phyloP scores from a whole-genome alignment of 805 yeast species.

The Pichia cabralensis region DNA sequence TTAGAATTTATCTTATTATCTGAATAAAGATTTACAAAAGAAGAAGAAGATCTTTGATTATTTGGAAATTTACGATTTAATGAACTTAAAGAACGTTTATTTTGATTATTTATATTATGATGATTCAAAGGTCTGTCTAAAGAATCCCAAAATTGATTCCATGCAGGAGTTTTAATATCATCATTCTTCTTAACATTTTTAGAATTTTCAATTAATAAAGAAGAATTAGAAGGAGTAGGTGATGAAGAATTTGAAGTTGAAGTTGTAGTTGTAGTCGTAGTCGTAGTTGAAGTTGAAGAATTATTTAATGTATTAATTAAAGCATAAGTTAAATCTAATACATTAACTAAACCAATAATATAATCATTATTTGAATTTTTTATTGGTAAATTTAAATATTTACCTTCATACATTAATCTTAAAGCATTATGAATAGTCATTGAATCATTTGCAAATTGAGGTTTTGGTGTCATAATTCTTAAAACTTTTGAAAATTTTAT shows the following conservation, averaged over 20 bases:
- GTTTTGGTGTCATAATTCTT: conserved; percentile 36
- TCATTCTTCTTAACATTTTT: neutral
- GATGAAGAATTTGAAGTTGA: conserved; percentile 16
- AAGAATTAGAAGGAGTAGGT: neutral
- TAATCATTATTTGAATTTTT: conserved; percentile 20
- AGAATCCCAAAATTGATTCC: conserved; percentile 26
- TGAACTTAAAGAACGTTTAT: neutral
- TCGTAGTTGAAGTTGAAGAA: conserved; percentile 19
- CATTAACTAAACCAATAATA: conserved; percentile 34
- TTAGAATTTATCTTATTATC: no score
- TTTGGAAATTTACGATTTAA: neutral
- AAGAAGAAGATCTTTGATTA: conserved; percentile 9
- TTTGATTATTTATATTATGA: neutral
- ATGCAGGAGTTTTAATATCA: conserved; percentile 20
- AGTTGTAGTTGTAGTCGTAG: neutral
- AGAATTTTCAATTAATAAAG: neutral
- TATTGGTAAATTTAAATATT: conserved; percentile 35
- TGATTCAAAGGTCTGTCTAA: conserved; percentile 20
- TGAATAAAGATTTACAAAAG: no score
- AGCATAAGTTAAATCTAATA: conserved; percentile 33
- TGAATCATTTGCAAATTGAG: conserved; percentile 32
- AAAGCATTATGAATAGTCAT: conserved; percentile 34
- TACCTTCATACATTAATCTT: conserved; percentile 38
- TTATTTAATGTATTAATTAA: conserved; percentile 28
- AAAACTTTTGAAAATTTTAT: conserved; percentile 30